Base-by-base conservation (phyloP, 1,139 yeast genomes). In the Saccharomyces pastorianus region DNA sequence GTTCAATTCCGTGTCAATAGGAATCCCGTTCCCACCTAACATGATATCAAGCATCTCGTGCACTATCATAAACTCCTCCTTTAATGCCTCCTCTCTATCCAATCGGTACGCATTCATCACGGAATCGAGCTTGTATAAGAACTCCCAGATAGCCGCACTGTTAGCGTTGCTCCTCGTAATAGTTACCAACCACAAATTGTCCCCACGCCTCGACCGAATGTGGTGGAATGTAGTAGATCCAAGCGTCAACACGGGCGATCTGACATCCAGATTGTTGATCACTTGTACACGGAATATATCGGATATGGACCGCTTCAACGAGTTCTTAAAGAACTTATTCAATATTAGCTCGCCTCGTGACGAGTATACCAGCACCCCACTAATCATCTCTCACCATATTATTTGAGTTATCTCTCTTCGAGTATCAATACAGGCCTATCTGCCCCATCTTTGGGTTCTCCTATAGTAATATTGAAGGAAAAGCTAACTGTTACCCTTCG, bases 181-280 rank as follows among this genome's bases (percentile, higher is more conserved):
- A 0, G 91, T 96, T 14, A 91, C 95, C 13, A 89, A 67, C 85
- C 95, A 93, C 23, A 93, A 64, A 55, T 78, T 76, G 14, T 84
- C 59, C 13, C 58, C 55, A 20, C 59, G 60, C 25, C 53, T 85
- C 54, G 84, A 80, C 60, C 81, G 80, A 51, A 88, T 84, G 65
- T 90, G 91, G 49, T 90, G 77, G 67, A 91, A 93, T 0, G 96
- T 86, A 0, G 98, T 93, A 0, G 96, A 88, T 2, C 99, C 99
- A 46, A 93, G 72, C 0, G 98, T 93, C 53, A 91, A 73, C 6
- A 93, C 84, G 0, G 99, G 99, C 2, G 95, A 85, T 59, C 87
- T 77, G 32, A 73, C 74, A 53, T 80, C 83, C 8, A 77, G 70
- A 58, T 79, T 80, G 53, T 88, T 77, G 51, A 91, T 88, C 44